phyloP scores from a whole-genome alignment of 208 protist species.

The Leishmania guyanensis region DNA sequence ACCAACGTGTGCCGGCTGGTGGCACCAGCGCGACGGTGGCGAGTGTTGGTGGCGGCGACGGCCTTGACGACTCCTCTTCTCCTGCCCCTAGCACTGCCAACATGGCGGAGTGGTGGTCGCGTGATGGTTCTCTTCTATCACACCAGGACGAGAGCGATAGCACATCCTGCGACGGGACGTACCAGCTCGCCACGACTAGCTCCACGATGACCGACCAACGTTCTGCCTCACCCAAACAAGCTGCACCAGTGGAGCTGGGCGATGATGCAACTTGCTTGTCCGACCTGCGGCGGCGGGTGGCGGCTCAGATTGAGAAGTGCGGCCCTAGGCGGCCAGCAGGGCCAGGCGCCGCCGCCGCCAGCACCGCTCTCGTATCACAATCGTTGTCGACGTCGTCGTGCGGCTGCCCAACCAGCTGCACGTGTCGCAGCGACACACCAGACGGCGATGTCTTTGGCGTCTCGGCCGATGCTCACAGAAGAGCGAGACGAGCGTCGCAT shows the following conservation, averaged over 20 bases:
- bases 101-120: conserved; percentile 11
- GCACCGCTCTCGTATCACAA: not conserved
- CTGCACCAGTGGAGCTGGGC: not conserved
- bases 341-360: not conserved
- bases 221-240: not conserved
- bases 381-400: conserved; percentile 11
- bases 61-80: not conserved
- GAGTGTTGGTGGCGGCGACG: not conserved
- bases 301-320: not conserved
- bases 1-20: not conserved
- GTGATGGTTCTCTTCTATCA: conserved; percentile 13
- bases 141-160: not conserved
- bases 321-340: not conserved
- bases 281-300: conserved; percentile 4
- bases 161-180: not conserved
- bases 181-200: not conserved
- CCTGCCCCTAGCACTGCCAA: not conserved
- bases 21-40: not conserved
- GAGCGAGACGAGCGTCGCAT: not conserved
- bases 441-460: not conserved
- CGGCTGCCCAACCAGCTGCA: conserved; percentile 25
- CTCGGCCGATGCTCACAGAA: not conserved
- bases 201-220: not conserved
- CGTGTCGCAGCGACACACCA: conserved; percentile 16
- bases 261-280: not conserved